A percentile compares a stretch with the other conserved stretches of the same genome.
phyloP scores from a whole-genome alignment of 768 basidiomycete genomes.

The Lactarius quietus region DNA sequence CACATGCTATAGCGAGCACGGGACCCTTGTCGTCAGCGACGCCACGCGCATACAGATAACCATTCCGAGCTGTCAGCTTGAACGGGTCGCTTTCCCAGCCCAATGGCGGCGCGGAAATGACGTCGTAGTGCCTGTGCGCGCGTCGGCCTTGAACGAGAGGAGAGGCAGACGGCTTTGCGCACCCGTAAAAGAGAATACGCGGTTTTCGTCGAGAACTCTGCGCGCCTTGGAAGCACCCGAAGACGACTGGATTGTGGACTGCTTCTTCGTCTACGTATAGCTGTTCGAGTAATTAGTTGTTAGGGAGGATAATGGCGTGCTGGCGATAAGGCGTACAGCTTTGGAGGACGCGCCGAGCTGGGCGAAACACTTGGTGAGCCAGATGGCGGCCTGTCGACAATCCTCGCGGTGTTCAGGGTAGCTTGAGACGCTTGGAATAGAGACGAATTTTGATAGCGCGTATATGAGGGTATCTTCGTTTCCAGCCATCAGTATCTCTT shows the following conservation, averaged over 20 bases:
- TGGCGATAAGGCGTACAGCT: constrained; percentile 3
- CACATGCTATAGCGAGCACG: constrained; percentile 85
- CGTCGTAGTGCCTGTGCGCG: constrained; percentile 81
- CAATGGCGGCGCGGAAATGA: constrained; percentile 73
- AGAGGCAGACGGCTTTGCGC: no score
- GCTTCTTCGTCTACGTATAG: constrained; percentile 66
- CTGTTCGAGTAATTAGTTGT: constrained; percentile 37
- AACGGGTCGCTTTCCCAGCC: constrained; percentile 89
- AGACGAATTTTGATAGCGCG: constrained; percentile 80
- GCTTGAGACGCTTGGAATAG: constrained; percentile 83
- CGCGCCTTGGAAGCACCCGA: constrained; percentile 80
- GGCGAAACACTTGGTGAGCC: constrained; percentile 82
- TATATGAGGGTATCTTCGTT: constrained; percentile 65
- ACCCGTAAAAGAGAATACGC: constrained; percentile 91
- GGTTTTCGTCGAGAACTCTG: constrained; percentile 55
- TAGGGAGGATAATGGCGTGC: not conserved
- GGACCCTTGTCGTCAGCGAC: constrained; percentile 97
- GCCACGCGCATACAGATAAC: constrained; percentile 87
- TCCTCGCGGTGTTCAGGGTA: constrained; percentile 67
- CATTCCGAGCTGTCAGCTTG: constrained; percentile 74
- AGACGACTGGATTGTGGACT: constrained; percentile 74
- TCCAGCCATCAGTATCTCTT: not conserved
- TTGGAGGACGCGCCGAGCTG: constrained; percentile 82
- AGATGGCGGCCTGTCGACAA: constrained; percentile 91
- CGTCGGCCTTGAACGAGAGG: no score